Evolutionary conservation across 768 basidiomycete species (phyloP), one percentile per base, ranked within the genome.

Genomic region (Gyrodon lividus): DNA sequence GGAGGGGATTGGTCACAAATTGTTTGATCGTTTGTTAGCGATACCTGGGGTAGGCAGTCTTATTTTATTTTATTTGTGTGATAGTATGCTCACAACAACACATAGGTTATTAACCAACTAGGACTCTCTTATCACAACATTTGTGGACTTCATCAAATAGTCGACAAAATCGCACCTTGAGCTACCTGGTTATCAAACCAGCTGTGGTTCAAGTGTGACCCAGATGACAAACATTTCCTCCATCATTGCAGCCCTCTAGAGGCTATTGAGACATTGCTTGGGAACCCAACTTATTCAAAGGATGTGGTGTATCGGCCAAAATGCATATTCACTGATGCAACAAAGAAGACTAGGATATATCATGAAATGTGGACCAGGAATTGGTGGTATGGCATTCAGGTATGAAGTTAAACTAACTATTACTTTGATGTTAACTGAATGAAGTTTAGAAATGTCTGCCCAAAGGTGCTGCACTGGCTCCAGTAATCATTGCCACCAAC

Each of bases 401-500:
- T 37, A 37, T 26, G 24, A 7, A 35, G 14, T 35, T 17, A 35
- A 35, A 35, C 17, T 17, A 14, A 35, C 17, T 35, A 14, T 35
- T 17, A 35, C 24, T 26, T 26, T 26, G 24, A 26, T 26, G 24
- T 35, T 16, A 6, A 35, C 35, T 37, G 35, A 37, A 37, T n/a
- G 5, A 37, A n/a, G 14, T 37, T 10, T 14, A 49, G 39, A 23
- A 39, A 17, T 12, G 39, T 28, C n/a, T 50, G n/a, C 49, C 42
- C 2, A 17, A 24, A 0, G 56, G 56, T 0, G 70, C 69, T 1
- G 70, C 74, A 2, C 61, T 77, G 4, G 58, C 72, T 0, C 77
- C 77, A 0, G 43, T 81, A 5, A 77, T 80, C 17, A 57, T 81
- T 3, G 70, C 76, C 0, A 65, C 75, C 0, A 74, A 80, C 60